These are phyloP conservation scores for Diplodia sapinea DNA, from an alignment of 2,329 filamentous ascomycete genomes.

Conservation along the genomic window DNA sequence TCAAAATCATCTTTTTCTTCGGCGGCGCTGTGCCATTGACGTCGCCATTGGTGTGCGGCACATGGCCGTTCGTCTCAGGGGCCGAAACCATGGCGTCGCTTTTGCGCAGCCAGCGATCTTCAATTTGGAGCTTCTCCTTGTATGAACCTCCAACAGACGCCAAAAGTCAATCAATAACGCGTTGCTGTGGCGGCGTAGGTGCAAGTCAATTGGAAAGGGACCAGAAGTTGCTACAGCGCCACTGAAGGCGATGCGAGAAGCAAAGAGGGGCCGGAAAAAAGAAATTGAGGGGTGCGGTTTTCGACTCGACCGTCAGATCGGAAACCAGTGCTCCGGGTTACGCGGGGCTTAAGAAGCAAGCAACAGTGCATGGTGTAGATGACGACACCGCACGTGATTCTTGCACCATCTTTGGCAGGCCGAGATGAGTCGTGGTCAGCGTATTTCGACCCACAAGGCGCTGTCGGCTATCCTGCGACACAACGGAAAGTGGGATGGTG, in stretches of 20 bases:
- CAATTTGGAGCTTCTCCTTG: background rate
- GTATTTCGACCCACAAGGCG: slow-evolving; percentile 3
- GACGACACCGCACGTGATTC: slow-evolving; percentile 30
- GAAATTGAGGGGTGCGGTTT: background rate
- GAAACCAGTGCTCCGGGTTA: background rate
- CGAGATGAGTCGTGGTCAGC: slow-evolving; percentile 10
- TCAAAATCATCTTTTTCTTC: slow-evolving; percentile 50
- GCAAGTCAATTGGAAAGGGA: background rate
- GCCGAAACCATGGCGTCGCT: slow-evolving; percentile 1
- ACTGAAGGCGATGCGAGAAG: background rate
- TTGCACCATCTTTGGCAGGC: slow-evolving; percentile 28
- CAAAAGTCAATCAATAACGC: background rate
- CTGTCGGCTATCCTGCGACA: background rate
- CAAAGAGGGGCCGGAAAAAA: background rate
- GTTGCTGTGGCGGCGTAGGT: background rate
- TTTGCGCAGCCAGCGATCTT: background rate
- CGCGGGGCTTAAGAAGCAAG: slow-evolving; percentile 19
- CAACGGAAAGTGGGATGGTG: slow-evolving; percentile 9
- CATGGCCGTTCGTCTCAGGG: slow-evolving; percentile 18
- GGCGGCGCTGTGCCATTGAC: slow-evolving; percentile 26
- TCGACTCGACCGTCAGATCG: background rate
- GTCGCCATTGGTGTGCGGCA: slow-evolving; percentile 13
- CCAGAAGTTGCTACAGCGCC: background rate
- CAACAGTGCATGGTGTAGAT: slow-evolving; percentile 22
- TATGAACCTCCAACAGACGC: background rate